phyloP scores from a whole-genome alignment of 225 moss, liverwort and hornwort species.

The Ulota crispa region DNA sequence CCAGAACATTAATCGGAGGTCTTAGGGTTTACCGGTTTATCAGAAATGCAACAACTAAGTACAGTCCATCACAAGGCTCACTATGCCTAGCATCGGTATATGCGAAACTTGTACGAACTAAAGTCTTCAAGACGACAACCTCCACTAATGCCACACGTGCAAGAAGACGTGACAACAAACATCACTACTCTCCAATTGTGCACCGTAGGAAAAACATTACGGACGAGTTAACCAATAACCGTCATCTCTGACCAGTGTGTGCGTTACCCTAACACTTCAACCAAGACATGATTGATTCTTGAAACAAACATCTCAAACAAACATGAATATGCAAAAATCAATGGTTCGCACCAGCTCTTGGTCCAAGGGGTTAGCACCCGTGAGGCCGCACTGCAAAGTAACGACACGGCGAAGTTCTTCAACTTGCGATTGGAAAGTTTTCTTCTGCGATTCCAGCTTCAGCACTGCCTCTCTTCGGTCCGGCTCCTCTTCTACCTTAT shows the following conservation, averaged over 20 bases:
- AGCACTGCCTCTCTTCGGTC: constrained; percentile 30
- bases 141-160: background rate
- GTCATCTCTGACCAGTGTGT: constrained; percentile 9
- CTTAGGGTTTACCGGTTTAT: constrained; percentile 18
- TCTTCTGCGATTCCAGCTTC: constrained; percentile 68
- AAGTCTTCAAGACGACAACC: background rate
- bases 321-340: background rate
- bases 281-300: background rate
- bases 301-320: background rate
- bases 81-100: background rate
- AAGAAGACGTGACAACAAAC: background rate
- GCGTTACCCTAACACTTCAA: background rate
- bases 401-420: constrained; percentile 73
- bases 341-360: constrained; percentile 72
- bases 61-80: constrained; percentile 11
- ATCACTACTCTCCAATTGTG: background rate
- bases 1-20: background rate
- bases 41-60: background rate
- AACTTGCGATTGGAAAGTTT: constrained; percentile 63
- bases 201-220: background rate
- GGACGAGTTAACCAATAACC: background rate
- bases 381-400: constrained; percentile 62
- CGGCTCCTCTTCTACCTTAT: constrained; percentile 23
- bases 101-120: background rate
- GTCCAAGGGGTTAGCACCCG: constrained; percentile 72